Conservation (phyloP, 2,329 filamentous ascomycete genomes). For the Thermochaetoides dissita region DNA sequence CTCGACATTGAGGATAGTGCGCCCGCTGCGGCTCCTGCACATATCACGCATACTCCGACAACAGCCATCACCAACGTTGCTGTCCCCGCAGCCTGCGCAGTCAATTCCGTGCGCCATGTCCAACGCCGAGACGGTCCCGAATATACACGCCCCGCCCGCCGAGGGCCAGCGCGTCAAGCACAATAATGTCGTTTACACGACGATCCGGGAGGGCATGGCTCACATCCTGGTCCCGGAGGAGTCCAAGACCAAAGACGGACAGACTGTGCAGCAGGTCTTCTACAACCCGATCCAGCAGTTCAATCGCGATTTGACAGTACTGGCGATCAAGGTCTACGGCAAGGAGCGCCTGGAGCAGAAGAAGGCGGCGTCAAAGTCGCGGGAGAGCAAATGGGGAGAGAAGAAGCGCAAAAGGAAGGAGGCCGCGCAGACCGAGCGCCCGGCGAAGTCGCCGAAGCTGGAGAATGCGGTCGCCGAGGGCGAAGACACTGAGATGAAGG, state of each 20-base stretch:
- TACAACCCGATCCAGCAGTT: constrained; percentile 99
- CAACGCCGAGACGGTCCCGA: constrained; percentile 14
- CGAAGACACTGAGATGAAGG: constrained; percentile 11
- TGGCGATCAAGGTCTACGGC: constrained; percentile 81
- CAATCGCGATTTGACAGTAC: constrained; percentile 86
- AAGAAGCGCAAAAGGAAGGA: constrained; percentile 30
- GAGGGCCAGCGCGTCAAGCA: constrained; percentile 22
- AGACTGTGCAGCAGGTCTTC: constrained; percentile 68
- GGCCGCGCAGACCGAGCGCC: constrained; percentile 29
- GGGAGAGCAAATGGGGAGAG: constrained; percentile 32
- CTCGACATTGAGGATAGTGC: background rate
- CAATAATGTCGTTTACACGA: constrained; percentile 36
- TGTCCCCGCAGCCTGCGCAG: too few species aligned
- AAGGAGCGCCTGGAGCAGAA: constrained; percentile 43
- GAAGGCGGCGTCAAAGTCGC: constrained; percentile 40
- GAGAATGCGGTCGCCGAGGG: constrained; percentile 11
- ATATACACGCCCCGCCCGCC: constrained; percentile 16
- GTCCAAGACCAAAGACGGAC: constrained; percentile 32
- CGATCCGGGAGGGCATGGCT: constrained; percentile 42
- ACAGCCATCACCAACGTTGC: too few species aligned
- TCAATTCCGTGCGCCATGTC: background rate
- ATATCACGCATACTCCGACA: too few species aligned
- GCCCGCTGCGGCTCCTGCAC: too few species aligned
- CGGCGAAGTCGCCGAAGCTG: constrained; percentile 18
- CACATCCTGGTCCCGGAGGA: constrained; percentile 39